Evolutionary conservation across 495 filamentous ascomycete genomes (phyloP), one percentile per base, ranked within the genome.

Genomic region (Chaetomium fimeti): DNA sequence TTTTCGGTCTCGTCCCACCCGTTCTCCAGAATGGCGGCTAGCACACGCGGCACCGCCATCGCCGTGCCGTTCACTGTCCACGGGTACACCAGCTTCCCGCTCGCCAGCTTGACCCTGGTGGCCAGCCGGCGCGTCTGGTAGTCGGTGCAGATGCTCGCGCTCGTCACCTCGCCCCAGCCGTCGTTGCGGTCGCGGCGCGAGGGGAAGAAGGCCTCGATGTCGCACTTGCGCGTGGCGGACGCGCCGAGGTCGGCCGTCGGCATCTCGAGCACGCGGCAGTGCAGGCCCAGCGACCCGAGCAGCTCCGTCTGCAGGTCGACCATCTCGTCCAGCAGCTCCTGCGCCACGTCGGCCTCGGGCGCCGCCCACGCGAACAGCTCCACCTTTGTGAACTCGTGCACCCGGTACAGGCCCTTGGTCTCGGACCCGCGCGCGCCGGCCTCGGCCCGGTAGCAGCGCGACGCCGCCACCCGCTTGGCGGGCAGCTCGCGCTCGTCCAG

Each of bases 351-450:
- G 0, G 51, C 57, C 27, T 79, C 79, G 12, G 88, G 86, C 0
- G 77, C 51, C 6, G 86, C 86, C 93, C 93, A 98, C 0, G 87
- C 91, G 73, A 98, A 98, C 79, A 98, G 86, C 74, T 98, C 94
- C 1, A 98, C 93, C 71, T 98, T 98, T 45, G 92, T 96, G 77
- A 98, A 98, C 74, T 98, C 94, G 78, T 98, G 94, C n/a, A 98
- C 94, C 15, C 94, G 88, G 77, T 98, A 98, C 8, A 98, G 82
- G 11, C 94, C 94, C 77, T 97, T 97, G 9, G 90, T 95, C 47
- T 96, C 91, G 25, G 85, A 86, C 38, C 94, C 94, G 22, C 94
- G 82, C 6, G 91, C 88, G 22, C 94, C 94, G 2, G 94, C 95
- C 76, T 98, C 94, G 18, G 94, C 94, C 53, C 94, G 88, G 72